Base-by-base conservation (phyloP, 305 asterid genomes). In the Rubia balearica region DNA sequence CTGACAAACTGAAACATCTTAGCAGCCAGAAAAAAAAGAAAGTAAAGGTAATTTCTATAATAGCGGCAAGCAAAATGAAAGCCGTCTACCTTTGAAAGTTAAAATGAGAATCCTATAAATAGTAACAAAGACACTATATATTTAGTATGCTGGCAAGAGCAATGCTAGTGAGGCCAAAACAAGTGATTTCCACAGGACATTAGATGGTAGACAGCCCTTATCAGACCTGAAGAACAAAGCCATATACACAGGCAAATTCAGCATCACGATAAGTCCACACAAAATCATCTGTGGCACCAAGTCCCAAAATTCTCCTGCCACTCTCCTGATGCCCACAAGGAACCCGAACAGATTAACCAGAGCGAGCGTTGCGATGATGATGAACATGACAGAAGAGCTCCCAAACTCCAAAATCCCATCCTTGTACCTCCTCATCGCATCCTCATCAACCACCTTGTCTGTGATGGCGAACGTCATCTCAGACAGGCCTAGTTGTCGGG, bases 361-460 rank as follows among this genome's bases (percentile, higher is more conserved):
- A 17, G 93, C 89, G 7, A 90, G 48, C 10, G 90, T 80, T 8
- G 91, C 71, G 14, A 81, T 73, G 36, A 88, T 84, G 3, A 80
- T 62, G 57, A 71, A 86, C 88, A 84, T 75, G 24, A 77, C 62
- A 5, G 90, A 88, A 13, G 86, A 78, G 79, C 84, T 85, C 13
- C 98, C 97, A 27, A 92, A 92, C 73, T 92, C 96, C 61, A 88
- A 75, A 17, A 86, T 65, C 64, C 80, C 97, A 7, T 83, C 74
- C 73, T 79, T 75, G 61, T 84, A 87, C 78, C 97, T 88, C 84
- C 72, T 79, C 43, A 53, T 72, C 2, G 78, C 79, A 24, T 82
- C 83, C 0, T 81, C 87, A 8, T 88, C 95, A 75, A 79, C 81
- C 2, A 78, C 89, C 68, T 92, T 90, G n/a, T 80, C 81, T 0